phyloP scores from a whole-genome alignment of 805 yeast species.

The Pichia sporocuriosa region DNA sequence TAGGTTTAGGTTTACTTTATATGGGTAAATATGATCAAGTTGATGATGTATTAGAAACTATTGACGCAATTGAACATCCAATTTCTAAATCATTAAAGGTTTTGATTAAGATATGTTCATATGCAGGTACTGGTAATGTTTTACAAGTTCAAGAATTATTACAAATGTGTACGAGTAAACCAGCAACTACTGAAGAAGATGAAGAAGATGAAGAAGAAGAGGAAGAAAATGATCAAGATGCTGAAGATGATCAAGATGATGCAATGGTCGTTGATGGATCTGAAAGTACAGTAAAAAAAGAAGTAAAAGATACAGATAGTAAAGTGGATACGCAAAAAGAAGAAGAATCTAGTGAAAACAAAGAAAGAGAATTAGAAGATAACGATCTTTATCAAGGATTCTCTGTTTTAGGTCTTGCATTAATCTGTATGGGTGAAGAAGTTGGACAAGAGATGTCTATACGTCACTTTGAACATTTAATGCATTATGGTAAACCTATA shows the following conservation, averaged over 20 bases:
- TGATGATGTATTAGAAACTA: slow-evolving; percentile 89
- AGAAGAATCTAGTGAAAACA: slow-evolving; percentile 45
- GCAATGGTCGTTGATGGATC: slow-evolving; percentile 23
- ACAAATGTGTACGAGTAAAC: slow-evolving; percentile 79
- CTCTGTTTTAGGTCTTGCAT: slow-evolving; percentile 90
- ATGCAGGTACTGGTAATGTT: slow-evolving; percentile 97
- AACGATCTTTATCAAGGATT: slow-evolving; percentile 69
- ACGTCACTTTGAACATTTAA: slow-evolving; percentile 93
- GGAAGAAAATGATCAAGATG: slow-evolving; percentile 33
- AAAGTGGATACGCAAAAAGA: slow-evolving; percentile 29
- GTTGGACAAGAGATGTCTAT: slow-evolving; percentile 96
- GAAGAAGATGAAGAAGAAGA: slow-evolving; percentile 49
- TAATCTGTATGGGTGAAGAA: slow-evolving; percentile 95
- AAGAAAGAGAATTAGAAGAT: slow-evolving; percentile 33
- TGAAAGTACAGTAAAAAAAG: slow-evolving; percentile 24
- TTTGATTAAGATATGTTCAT: slow-evolving; percentile 85
- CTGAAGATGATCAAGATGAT: slow-evolving; percentile 19
- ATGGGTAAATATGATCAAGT: slow-evolving; percentile 92
- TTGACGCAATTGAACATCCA: slow-evolving; percentile 93
- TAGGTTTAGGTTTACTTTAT: slow-evolving; percentile 85
- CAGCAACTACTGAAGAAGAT: slow-evolving; percentile 47
- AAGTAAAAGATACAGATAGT: slow-evolving; percentile 18
- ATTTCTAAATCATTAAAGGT: slow-evolving; percentile 84
- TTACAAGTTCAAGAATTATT: slow-evolving; percentile 85
- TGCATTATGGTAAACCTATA: slow-evolving; percentile 93